These are phyloP conservation scores for Vigna nakashimae DNA, from an alignment of 306 rosid genomes.

Conservation along the genomic window DNA sequence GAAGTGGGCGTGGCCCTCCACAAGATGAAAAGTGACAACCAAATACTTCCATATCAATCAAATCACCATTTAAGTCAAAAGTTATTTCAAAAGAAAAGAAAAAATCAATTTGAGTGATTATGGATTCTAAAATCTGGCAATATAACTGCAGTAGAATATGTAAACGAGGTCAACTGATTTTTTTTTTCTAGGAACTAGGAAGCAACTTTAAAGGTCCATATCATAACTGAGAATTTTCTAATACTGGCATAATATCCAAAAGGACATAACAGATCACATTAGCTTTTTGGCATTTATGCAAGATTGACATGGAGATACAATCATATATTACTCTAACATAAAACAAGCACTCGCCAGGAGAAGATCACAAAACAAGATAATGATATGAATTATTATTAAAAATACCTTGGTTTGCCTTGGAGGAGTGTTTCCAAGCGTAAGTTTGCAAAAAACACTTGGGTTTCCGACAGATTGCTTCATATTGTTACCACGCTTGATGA, in stretches of 20 bases:
- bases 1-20: not conserved
- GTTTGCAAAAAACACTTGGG: slow-evolving; percentile 93
- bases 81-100: not conserved
- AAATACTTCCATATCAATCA: slow-evolving; percentile 11
- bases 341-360: slow-evolving; percentile 30
- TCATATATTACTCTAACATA: not conserved
- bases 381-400: not conserved
- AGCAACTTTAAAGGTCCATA: slow-evolving; percentile 4
- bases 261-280: slow-evolving; percentile 13
- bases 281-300: slow-evolving; percentile 20
- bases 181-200: slow-evolving; percentile 15
- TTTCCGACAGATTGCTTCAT: slow-evolving; percentile 99
- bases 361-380: slow-evolving; percentile 35
- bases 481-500: slow-evolving; percentile 90
- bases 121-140: slow-evolving; percentile 19
- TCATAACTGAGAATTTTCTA: slow-evolving; percentile 12
- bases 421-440: slow-evolving; percentile 93
- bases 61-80: slow-evolving; percentile 23
- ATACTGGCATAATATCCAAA: not conserved
- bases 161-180: not conserved
- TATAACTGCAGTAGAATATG: slow-evolving; percentile 9
- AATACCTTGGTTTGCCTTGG: slow-evolving; percentile 93
- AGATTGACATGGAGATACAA: slow-evolving; percentile 25
- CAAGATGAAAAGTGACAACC: slow-evolving; percentile 3
- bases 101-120: slow-evolving; percentile 18